Percentiles rank a stretch among this genome's conserved stretches.
phyloP scores from a whole-genome alignment of 139 green algal genomes.

The Micractinium conductrix region DNA sequence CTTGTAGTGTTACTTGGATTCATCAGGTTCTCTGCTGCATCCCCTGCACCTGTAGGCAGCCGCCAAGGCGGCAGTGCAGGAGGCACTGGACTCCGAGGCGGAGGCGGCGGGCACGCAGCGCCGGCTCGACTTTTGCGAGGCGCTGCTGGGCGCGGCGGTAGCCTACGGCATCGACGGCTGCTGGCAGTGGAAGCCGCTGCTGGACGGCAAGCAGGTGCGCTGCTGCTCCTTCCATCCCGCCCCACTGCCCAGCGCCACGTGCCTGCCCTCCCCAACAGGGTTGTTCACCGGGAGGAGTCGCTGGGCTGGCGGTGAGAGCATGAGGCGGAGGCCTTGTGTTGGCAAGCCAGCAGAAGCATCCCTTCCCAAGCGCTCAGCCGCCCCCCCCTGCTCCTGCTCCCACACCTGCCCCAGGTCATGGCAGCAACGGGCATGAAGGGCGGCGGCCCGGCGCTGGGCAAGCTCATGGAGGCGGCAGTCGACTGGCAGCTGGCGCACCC shows the following conservation, averaged over 20 bases:
- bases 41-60: no score
- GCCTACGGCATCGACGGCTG: slow-evolving; percentile 65
- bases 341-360: no score
- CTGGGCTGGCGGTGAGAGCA: no score
- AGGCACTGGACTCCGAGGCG: neutral
- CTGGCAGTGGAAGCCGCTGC: slow-evolving; percentile 76
- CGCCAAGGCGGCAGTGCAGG: slow-evolving; percentile 5
- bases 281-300: no score
- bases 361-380: no score
- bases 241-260: no score
- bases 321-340: no score
- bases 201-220: slow-evolving; percentile 74
- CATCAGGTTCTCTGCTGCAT: no score
- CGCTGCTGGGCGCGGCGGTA: slow-evolving; percentile 50
- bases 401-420: slow-evolving; percentile 48
- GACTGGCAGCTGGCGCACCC: slow-evolving; percentile 85
- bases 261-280: no score
- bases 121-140: slow-evolving; percentile 41
- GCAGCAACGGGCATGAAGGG: slow-evolving; percentile 59
- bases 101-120: neutral
- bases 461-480: slow-evolving; percentile 58
- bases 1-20: no score
- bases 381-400: neutral
- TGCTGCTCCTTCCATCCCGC: no score
- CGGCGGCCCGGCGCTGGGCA: slow-evolving; percentile 66